Conservation (phyloP, 495 filamentous ascomycete genomes). For the Trichoderma orchidacearum region DNA sequence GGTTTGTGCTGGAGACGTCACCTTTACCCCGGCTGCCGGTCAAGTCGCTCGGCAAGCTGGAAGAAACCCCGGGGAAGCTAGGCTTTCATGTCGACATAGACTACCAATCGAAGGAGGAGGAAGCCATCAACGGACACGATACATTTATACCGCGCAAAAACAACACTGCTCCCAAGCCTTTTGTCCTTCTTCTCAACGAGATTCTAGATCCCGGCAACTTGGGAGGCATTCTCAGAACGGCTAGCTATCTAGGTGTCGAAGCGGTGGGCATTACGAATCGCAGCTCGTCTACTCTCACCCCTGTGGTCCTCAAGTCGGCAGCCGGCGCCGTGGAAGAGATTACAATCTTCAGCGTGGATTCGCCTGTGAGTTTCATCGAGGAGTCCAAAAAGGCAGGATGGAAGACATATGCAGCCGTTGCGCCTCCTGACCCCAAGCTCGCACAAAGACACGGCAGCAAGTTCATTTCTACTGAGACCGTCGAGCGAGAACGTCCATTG, state of each 20-base stretch:
- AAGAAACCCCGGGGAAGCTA: conserved; percentile 17
- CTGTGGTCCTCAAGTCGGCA: conserved; percentile 72
- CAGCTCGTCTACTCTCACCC: conserved; percentile 56
- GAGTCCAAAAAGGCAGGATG: conserved; percentile 58
- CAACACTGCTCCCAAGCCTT: conserved; percentile 44
- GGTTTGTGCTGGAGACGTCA: conserved; percentile 77
- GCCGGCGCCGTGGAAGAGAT: conserved; percentile 74
- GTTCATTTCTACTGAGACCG: conserved; percentile 12
- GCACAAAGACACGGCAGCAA: conserved; percentile 5
- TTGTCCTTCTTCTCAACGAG: conserved; percentile 72
- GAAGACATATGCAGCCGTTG: conserved; percentile 68
- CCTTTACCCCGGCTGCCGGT: conserved; percentile 66
- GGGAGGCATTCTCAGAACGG: conserved; percentile 74
- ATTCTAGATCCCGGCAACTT: conserved; percentile 82
- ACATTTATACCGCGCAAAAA: conserved; percentile 23
- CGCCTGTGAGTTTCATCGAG: conserved; percentile 54
- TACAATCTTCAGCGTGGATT: conserved; percentile 49
- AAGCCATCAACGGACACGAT: conserved; percentile 48
- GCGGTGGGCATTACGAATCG: conserved; percentile 54
- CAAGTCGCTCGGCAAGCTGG: conserved; percentile 35
- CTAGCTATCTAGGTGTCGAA: conserved; percentile 73
- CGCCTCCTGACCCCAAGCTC: conserved; percentile 19
- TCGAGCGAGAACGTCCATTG: conserved; percentile 36
- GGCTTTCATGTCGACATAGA: conserved; percentile 45
- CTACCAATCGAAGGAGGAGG: conserved; percentile 62